Evolutionary conservation across 331 rosid species (phyloP), one percentile per base, ranked within the genome.

Genomic region (Quercus lobata): DNA sequence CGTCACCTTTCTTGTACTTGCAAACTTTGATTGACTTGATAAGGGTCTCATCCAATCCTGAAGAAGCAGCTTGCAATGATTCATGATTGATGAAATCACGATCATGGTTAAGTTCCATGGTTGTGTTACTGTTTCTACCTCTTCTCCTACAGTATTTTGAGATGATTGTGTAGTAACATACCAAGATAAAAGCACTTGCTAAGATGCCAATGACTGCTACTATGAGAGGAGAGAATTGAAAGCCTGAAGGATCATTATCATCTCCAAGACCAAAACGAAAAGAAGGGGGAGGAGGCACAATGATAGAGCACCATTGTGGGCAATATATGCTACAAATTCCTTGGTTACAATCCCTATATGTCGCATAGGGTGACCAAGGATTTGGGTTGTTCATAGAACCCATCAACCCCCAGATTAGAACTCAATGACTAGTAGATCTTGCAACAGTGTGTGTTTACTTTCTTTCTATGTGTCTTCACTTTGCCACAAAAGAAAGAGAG

Each of bases 261-360:
- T 34, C 79, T 3, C 57, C 81, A 3, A 82, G 71, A 29, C 69
- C 61, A 37, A 79, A 27, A 27, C 30, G 30, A 27, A 27, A 79
- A 63, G 91, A 89, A 18, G 93, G 93, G 0, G 98, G 98, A 29
- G 98, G 98, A 41, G 95, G 83, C 79, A 84, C 81, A 44, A 91
- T 25, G 71, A 84, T 83, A 81, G 86, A 89, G 61, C 98, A 94
- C 96, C 96, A 92, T 11, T 94, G 92, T 1, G 96, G 94, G 74
- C 97, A 92, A 61, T 88, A 94, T 62, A 90, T 34, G 89, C 92
- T 91, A 88, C 98, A 94, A 55, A 91, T 58, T 30, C 87, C 92
- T 69, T 77, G 84, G 17, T 97, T 89, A 44, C 97, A 94, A 32
- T 90, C 97, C 41, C 55, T 87, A 77, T 80, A 85, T 5, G 83